A percentile compares a stretch with the other conserved stretches of the same genome.
These are phyloP conservation scores for Camellia oleifera DNA, from an alignment of 179 eudicot species.

Conservation along the genomic window DNA sequence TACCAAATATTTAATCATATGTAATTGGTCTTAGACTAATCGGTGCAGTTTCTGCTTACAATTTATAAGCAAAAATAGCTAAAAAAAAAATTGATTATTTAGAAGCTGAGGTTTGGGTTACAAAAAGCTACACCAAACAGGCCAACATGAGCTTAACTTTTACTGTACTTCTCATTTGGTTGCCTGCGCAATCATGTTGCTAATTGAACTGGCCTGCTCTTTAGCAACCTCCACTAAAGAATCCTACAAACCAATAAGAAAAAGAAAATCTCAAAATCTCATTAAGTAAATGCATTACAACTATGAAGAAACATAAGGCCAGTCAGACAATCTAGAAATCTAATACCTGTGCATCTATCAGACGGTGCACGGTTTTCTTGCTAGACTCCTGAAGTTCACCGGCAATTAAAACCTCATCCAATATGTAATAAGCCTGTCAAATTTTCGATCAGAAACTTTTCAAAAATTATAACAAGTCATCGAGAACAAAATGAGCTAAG, in stretches of 20 bases:
- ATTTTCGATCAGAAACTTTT: too few relatives aligned
- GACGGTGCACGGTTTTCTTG: constrained; percentile 86
- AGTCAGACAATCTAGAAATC: not conserved
- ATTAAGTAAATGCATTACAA: too few relatives aligned
- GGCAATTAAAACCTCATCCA: constrained; percentile 86
- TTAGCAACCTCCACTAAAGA: constrained; percentile 87
- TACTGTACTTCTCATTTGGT: constrained; percentile 51
- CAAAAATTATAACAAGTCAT: too few relatives aligned
- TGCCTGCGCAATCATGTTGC: constrained; percentile 93
- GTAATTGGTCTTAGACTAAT: too few relatives aligned
- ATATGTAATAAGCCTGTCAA: constrained; percentile 80
- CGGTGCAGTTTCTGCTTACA: too few relatives aligned
- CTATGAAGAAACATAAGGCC: too few relatives aligned
- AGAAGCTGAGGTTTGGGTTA: too few relatives aligned
- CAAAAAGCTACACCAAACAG: not conserved
- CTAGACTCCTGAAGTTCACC: constrained; percentile 97
- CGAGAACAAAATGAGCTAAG: not conserved
- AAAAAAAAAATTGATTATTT: too few relatives aligned
- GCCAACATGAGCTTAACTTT: not conserved
- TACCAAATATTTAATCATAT: too few relatives aligned
- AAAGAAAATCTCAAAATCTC: too few relatives aligned
- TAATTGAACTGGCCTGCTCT: constrained; percentile 84
- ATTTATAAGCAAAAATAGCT: too few relatives aligned
- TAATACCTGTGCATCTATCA: constrained; percentile 78
- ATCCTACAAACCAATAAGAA: constrained; percentile 47